Evolutionary conservation across 2,329 filamentous ascomycete species (phyloP).

Genomic region (Hypoxylon sp.): DNA sequence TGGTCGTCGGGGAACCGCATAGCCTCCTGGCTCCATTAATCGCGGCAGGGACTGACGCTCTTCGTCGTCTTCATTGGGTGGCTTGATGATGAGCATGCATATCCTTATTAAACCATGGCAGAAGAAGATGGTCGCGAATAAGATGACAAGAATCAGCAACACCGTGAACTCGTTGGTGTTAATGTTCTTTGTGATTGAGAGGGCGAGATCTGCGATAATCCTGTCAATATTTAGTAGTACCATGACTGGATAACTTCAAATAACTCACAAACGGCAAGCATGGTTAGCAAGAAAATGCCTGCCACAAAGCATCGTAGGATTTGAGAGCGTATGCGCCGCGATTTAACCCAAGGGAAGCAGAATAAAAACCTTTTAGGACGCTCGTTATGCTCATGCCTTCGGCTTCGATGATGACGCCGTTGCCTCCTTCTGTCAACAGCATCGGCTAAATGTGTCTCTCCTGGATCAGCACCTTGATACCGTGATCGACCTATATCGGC

Average conservation of each 20-base stretch:
- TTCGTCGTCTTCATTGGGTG: slow-evolving; percentile 55
- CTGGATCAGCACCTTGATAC: slow-evolving; percentile 63
- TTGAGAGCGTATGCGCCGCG: slow-evolving; percentile 67
- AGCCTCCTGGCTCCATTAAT: slow-evolving; percentile 71
- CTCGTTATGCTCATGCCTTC: slow-evolving; percentile 34
- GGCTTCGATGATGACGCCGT: slow-evolving; percentile 51
- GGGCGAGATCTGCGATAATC: slow-evolving; percentile 74
- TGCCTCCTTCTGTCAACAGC: slow-evolving; percentile 60
- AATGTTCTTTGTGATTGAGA: slow-evolving; percentile 76
- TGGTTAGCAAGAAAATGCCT: slow-evolving; percentile 71
- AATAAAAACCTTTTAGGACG: slow-evolving; percentile 64
- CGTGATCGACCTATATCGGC: slow-evolving; percentile 44
- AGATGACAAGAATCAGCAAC: slow-evolving; percentile 82
- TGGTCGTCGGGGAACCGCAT: slow-evolving; percentile 78
- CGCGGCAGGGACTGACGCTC: slow-evolving; percentile 43
- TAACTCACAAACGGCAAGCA: slow-evolving; percentile 77
- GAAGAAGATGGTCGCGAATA: slow-evolving; percentile 83
- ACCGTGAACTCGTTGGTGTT: slow-evolving; percentile 81
- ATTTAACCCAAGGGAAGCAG: slow-evolving; percentile 70
- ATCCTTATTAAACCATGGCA: slow-evolving; percentile 83
- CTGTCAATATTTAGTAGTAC: slow-evolving; percentile 17
- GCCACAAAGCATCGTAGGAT: slow-evolving; percentile 76
- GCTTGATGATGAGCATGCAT: slow-evolving; percentile 74
- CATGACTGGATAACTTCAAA: background rate
- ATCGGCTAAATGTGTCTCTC: slow-evolving; percentile 64